Base-by-base conservation (phyloP, 192 early-diverging fungal species). In the Obelidium mucronatum region DNA sequence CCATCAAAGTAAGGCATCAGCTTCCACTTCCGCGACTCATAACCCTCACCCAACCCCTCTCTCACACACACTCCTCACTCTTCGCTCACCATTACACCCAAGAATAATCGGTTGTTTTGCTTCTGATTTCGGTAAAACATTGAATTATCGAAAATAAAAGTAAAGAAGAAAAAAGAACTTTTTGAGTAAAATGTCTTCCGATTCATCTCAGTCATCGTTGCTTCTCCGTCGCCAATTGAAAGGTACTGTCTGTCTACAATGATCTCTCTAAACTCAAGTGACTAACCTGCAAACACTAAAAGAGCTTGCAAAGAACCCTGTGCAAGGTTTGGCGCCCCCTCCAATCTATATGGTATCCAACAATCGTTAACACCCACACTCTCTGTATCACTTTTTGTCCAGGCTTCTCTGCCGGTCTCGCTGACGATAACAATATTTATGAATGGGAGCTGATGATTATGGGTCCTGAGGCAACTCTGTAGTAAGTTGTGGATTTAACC, bases 361-460 rank as follows among this genome's bases (percentile, higher is more conserved):
- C 37, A 19, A 24, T 24, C n/a, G 4, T 40, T 74, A 8, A 28
- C n/a, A n/a, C 19, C 40, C 28, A 59, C 15, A 52, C 71, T 52
- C 3, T 17, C 39, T 24, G 15, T 65, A 87, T 24, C 3, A 40
- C 17, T 55, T 19, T 48, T 34, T 39, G n/a, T 51, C 15, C 59
- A 74, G 72, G 93, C 4, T 98, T 97, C 83, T 96, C 94, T 15
- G 96, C 95, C n/a, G 97, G 97, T 1, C 90, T 98, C 42, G 86
- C 86, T 37, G 91, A 93, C 63, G 92, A 95, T 28, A 80, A 85
- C 65, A 94, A 96, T 76, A 86, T 98, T 40, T 97, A 91, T 74
- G 93, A 95, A 66, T 87, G 92, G 96, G 92, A 93, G 58, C 90
- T 98, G 37, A 92, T 96, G 85, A 88, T 98, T 67, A 90, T 96